Evolutionary conservation across 371 early-diverging fungal species (phyloP).

Genomic region (Phascolomyces articulosus): DNA sequence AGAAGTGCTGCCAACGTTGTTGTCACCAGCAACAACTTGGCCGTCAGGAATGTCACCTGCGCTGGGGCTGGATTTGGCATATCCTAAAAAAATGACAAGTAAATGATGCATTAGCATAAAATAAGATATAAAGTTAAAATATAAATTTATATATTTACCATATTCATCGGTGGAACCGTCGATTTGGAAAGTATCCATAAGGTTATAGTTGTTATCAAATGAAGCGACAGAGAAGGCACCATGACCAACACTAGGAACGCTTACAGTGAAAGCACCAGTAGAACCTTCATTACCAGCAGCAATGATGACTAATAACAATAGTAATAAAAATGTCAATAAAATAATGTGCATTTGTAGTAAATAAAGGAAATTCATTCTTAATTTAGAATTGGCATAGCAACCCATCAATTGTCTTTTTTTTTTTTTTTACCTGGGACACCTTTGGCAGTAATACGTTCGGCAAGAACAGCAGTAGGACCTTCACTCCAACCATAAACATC

Average conservation of each 20-base stretch:
- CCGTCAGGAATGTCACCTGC: conserved; percentile 19
- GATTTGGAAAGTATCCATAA: conserved; percentile 25
- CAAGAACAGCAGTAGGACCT: conserved; percentile 42
- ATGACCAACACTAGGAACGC: conserved; percentile 49
- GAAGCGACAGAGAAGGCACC: conserved; percentile 61
- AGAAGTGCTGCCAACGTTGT: conserved; percentile 14
- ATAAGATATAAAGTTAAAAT: not conserved
- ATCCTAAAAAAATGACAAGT: too few relatives aligned
- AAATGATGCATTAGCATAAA: too few relatives aligned
- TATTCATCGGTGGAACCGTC: conserved; percentile 6
- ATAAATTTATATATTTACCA: not conserved
- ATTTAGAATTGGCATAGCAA: too few relatives aligned
- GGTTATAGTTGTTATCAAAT: conserved; percentile 43
- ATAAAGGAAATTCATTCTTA: too few relatives aligned
- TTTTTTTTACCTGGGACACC: conserved; percentile 35
- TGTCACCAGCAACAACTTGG: conserved; percentile 20
- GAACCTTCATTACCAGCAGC: conserved; percentile 61
- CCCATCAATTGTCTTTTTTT: too few relatives aligned
- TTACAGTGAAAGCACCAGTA: conserved; percentile 44
- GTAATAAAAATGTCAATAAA: too few relatives aligned
- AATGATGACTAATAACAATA: conserved; percentile 35
- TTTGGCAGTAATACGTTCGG: conserved; percentile 36
- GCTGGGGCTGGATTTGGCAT: not conserved
- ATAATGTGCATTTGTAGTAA: too few relatives aligned
- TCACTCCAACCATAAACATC: conserved; percentile 57